Evolutionary conservation across 129 eudicot species (phyloP).

Genomic region (Tanacetum coccineum): DNA sequence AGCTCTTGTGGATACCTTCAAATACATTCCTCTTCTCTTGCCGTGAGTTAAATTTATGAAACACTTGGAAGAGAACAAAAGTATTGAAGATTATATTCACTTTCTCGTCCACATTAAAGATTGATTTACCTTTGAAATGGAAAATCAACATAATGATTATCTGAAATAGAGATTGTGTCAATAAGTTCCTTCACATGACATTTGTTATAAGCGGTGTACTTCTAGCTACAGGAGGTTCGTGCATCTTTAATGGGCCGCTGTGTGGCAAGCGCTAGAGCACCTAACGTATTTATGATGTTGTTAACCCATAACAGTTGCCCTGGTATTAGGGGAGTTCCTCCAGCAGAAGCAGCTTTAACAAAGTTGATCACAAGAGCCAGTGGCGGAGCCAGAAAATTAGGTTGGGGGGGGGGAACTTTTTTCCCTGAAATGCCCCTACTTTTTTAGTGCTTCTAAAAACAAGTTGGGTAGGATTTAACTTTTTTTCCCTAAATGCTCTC

Average conservation of each 20-base stretch:
- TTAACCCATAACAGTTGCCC: slow-evolving; percentile 55
- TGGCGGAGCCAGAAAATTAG: too few relatives aligned
- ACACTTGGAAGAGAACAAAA: slow-evolving; percentile 50
- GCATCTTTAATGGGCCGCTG: slow-evolving; percentile 39
- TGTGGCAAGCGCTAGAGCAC: slow-evolving; percentile 46
- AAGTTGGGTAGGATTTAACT: too few relatives aligned
- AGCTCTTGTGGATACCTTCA: slow-evolving; percentile 36
- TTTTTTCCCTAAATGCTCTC: too few relatives aligned
- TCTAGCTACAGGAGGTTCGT: slow-evolving; percentile 22
- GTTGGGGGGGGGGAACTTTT: too few relatives aligned
- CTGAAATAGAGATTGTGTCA: slow-evolving; percentile 13
- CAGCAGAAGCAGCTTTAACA: slow-evolving; percentile 47
- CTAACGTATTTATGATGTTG: slow-evolving; percentile 45
- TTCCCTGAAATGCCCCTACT: too few relatives aligned
- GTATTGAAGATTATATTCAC: slow-evolving; percentile 44
- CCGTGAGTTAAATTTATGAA: slow-evolving; percentile 48
- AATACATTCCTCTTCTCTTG: slow-evolving; percentile 47
- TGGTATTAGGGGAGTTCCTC: slow-evolving; percentile 44
- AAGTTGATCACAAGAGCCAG: slow-evolving; percentile 47
- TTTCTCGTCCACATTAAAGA: slow-evolving; percentile 25
- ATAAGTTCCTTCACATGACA: slow-evolving; percentile 60
- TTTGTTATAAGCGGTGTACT: slow-evolving; percentile 49
- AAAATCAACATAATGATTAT: slow-evolving; percentile 10
- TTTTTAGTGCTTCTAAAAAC: too few relatives aligned
- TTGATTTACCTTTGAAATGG: slow-evolving; percentile 34